phyloP scores from a whole-genome alignment of 305 asterid genomes.

The Fraxinus paxiana region DNA sequence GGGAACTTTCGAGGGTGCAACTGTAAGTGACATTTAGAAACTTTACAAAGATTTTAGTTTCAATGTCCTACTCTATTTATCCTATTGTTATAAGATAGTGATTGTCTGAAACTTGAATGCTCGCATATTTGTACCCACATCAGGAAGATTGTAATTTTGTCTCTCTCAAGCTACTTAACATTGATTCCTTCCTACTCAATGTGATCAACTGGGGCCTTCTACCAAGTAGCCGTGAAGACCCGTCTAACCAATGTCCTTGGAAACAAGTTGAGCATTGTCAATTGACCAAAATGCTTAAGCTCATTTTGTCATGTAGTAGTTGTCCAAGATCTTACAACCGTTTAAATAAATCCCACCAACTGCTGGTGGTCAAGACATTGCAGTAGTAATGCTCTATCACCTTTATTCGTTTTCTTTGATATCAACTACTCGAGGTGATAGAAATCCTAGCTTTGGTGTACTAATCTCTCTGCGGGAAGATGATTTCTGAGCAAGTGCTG shows the following conservation, averaged over 20 bases:
- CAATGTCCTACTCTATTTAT: background rate
- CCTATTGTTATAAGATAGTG: background rate
- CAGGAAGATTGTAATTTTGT: background rate
- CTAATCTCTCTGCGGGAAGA: background rate
- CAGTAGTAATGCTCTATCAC: background rate
- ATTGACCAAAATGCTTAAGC: background rate
- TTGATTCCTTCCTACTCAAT: background rate
- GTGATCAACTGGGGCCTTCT: conserved; percentile 6
- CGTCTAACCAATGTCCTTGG: background rate
- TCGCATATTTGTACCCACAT: background rate
- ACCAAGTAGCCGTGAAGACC: background rate
- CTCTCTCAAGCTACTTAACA: conserved; percentile 6
- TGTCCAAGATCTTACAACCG: background rate
- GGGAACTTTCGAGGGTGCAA: conserved; percentile 97
- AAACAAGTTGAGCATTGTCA: background rate
- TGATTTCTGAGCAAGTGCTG: background rate
- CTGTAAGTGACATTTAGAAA: conserved; percentile 53
- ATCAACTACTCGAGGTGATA: background rate
- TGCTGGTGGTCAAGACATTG: conserved; percentile 12
- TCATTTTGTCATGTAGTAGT: conserved; percentile 11
- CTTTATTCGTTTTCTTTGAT: background rate
- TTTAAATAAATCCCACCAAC: background rate
- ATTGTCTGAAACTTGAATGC: background rate
- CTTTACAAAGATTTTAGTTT: background rate
- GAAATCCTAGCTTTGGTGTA: background rate